Percentiles rank a stretch among this genome's conserved stretches.
These are phyloP conservation scores for Seminavis robusta DNA, from an alignment of 108 stramenopile genomes.

Conservation along the genomic window DNA sequence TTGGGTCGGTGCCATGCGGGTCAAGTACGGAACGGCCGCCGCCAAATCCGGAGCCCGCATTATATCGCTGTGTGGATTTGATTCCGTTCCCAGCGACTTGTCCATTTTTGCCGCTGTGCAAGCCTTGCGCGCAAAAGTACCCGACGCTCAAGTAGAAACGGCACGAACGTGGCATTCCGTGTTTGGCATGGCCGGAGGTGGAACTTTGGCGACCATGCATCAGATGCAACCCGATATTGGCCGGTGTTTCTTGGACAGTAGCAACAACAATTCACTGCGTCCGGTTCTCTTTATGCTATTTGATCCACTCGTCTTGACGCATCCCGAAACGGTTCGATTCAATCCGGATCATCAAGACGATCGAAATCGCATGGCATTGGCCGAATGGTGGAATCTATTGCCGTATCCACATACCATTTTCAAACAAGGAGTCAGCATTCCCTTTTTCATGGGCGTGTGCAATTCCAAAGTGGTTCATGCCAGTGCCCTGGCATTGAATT, in stretches of 20 bases:
- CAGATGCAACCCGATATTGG: slow-evolving; percentile 14
- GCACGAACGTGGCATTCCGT: slow-evolving; percentile 30
- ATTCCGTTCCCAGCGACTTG: slow-evolving; percentile 77
- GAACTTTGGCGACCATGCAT: slow-evolving; percentile 25
- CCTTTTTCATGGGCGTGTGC: slow-evolving; percentile 38
- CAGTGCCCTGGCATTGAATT: slow-evolving; percentile 30
- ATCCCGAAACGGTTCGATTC: slow-evolving; percentile 18
- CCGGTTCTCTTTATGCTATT: slow-evolving; percentile 27
- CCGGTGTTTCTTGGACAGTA: slow-evolving; percentile 11
- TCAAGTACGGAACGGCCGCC: slow-evolving; percentile 47
- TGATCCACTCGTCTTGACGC: slow-evolving; percentile 37
- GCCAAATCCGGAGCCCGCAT: slow-evolving; percentile 60
- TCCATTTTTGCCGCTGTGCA: slow-evolving; percentile 39
- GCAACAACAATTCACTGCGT: too few relatives aligned
- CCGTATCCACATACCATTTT: slow-evolving; percentile 20
- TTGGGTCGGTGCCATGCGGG: slow-evolving; percentile 79
- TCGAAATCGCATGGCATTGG: slow-evolving; percentile 16
- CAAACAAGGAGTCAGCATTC: slow-evolving; percentile 15
- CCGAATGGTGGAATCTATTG: slow-evolving; percentile 46
- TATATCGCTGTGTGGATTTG: slow-evolving; percentile 80
- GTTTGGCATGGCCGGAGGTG: slow-evolving; percentile 30
- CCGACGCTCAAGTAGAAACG: slow-evolving; percentile 7
- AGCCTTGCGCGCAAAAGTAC: slow-evolving; percentile 17
- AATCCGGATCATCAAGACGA: slow-evolving; percentile 17
- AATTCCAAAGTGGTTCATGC: slow-evolving; percentile 42